phyloP scores from a whole-genome alignment of 352 stramenopile genomes.

The Globisporangium lucens region DNA sequence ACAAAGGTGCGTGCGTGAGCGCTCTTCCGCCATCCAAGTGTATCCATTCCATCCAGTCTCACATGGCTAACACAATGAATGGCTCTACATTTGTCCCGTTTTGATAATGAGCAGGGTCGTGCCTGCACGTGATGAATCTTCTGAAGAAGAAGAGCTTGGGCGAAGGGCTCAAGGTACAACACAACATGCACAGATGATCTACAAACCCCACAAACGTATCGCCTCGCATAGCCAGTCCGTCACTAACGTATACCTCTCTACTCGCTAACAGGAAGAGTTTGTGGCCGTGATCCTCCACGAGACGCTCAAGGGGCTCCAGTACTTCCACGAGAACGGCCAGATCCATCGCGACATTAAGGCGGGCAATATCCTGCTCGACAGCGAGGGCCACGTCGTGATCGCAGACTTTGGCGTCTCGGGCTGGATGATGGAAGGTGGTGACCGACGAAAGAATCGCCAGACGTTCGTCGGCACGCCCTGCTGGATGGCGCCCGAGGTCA shows the following conservation, averaged over 20 bases:
- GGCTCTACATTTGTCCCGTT: background rate
- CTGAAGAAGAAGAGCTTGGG: constrained; percentile 89
- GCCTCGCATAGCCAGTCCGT: background rate
- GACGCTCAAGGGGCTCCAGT: constrained; percentile 96
- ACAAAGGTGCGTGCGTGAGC: constrained; percentile 74
- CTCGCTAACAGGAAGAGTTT: constrained; percentile 79
- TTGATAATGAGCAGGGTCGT: constrained; percentile 65
- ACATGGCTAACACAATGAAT: background rate
- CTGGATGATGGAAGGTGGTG: constrained; percentile 96
- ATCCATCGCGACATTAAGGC: constrained; percentile 99
- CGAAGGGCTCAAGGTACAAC: constrained; percentile 70
- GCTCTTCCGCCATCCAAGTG: background rate
- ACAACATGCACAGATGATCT: background rate
- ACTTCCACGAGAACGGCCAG: constrained; percentile 99
- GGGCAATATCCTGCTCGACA: constrained; percentile 96
- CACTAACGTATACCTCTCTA: background rate
- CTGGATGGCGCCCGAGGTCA: constrained; percentile 95
- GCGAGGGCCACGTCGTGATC: constrained; percentile 94
- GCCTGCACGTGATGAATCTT: constrained; percentile 96
- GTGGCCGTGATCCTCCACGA: constrained; percentile 97
- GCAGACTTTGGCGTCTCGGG: constrained; percentile 98
- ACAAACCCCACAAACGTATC: background rate
- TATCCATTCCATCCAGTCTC: background rate
- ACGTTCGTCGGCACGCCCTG: constrained; percentile 99
- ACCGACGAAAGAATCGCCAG: constrained; percentile 92